phyloP scores from a whole-genome alignment of 257 asterid genomes.

The Solanum raphanifolium region DNA sequence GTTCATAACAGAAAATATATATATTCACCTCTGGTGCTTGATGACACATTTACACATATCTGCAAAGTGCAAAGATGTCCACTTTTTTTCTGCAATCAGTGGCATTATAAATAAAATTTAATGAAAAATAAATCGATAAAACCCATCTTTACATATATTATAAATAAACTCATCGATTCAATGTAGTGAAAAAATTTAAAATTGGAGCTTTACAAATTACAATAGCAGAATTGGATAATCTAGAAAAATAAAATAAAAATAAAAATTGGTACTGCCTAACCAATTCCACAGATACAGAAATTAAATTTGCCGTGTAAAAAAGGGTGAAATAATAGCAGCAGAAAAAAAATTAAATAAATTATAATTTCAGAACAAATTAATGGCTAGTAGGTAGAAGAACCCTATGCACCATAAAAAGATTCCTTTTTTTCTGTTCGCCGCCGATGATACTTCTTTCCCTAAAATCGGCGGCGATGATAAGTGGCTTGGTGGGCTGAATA shows the following conservation, averaged over 20 bases:
- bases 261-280: neutral
- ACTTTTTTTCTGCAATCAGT: neutral
- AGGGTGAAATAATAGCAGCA: neutral
- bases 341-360: neutral
- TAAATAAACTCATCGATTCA: neutral
- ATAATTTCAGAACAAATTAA: conserved; percentile 14
- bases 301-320: conserved; percentile 20
- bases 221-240: conserved; percentile 18
- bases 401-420: conserved; percentile 38
- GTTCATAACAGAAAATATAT: too few species aligned
- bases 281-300: conserved; percentile 14
- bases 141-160: neutral
- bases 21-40: neutral
- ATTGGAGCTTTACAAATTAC: conserved; percentile 25
- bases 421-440: conserved; percentile 9
- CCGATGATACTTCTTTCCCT: conserved; percentile 18
- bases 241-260: neutral
- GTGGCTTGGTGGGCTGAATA: conserved; percentile 33
- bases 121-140: neutral
- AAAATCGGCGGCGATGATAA: conserved; percentile 50
- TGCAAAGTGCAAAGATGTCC: neutral
- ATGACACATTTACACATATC: neutral
- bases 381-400: conserved; percentile 21
- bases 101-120: neutral
- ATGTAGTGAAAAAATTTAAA: neutral